Conservation (phyloP, 2,329 filamentous ascomycete genomes). For the Trichoderma arundinaceum region DNA sequence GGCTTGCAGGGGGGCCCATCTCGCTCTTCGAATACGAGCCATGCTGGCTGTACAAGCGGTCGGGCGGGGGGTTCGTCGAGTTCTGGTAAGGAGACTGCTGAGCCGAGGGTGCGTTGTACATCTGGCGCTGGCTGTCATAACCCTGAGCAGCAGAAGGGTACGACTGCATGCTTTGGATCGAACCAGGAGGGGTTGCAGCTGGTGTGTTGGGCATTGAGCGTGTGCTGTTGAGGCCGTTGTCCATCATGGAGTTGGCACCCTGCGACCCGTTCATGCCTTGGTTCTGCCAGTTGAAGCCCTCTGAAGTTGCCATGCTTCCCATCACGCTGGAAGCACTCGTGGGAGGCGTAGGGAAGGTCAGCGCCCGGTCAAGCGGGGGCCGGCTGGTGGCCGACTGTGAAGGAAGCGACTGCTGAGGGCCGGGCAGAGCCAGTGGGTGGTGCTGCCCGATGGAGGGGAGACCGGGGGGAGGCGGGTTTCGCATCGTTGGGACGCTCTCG, state of each 20-base stretch:
- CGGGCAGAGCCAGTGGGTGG: slow-evolving; percentile 65
- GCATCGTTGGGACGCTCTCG: slow-evolving; percentile 66
- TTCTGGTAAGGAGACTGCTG: slow-evolving; percentile 76
- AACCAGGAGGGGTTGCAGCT: slow-evolving; percentile 84
- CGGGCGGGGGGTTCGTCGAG: slow-evolving; percentile 63
- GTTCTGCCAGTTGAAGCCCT: slow-evolving; percentile 79
- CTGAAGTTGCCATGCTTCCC: slow-evolving; percentile 72
- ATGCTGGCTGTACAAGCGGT: slow-evolving; percentile 71
- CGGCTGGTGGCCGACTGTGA: slow-evolving; percentile 76
- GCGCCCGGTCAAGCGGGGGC: slow-evolving; percentile 79
- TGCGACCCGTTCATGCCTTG: slow-evolving; percentile 67
- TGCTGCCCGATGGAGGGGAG: slow-evolving; percentile 73
- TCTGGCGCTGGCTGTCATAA: slow-evolving; percentile 78
- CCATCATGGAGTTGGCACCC: slow-evolving; percentile 75
- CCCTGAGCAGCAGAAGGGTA: slow-evolving; percentile 72
- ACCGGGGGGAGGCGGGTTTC: slow-evolving; percentile 59
- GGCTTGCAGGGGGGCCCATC: slow-evolving; percentile 80
- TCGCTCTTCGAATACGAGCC: slow-evolving; percentile 79
- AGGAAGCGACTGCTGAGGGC: slow-evolving; percentile 59
- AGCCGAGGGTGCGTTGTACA: slow-evolving; percentile 74
- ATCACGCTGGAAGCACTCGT: slow-evolving; percentile 90
- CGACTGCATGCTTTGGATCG: slow-evolving; percentile 76
- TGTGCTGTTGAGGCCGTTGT: slow-evolving; percentile 75
- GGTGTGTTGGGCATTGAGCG: slow-evolving; percentile 91
- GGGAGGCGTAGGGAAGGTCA: slow-evolving; percentile 93